Base-by-base conservation (phyloP, 176 grass and related monocot genomes). In the Musa beccarii region DNA sequence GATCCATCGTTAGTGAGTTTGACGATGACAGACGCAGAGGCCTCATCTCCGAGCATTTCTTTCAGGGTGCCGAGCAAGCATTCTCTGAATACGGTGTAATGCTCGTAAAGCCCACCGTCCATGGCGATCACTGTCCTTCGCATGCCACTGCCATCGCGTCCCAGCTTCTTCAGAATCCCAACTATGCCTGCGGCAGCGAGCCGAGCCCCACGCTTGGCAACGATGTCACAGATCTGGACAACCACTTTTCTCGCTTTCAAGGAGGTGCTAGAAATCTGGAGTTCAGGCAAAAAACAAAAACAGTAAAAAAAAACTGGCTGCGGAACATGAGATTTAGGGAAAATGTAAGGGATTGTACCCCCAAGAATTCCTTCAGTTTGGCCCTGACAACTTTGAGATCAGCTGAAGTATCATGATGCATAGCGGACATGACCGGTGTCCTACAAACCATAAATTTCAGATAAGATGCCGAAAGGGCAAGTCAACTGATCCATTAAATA, bases 341-440 rank as follows among this genome's bases (percentile, higher is more conserved):
- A 69, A 69, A 69, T 17, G 26, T n/a, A 43, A 43, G 14, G 54
- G 24, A 54, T 17, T 16, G 25, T 65, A 77, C 75, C 75, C 61
- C 59, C 49, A 77, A 26, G 49, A 66, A 51, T 6, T 77, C 75
- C 20, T 53, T 64, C 59, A 77, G 49, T 26, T 77, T 77, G 12
- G 49, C 59, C 12, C 75, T 43, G 52, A 77, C 75, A 25, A 65
- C 59, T 64, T 64, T 66, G n/a, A 77, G 75, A 77, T 77, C 59
- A 10, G 75, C 43, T 49, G 75, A 77, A 2, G 49, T 77, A 52
- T 77, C 75, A 15, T 77, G 75, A 66, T 77, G 75, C 75, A 77
- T 77, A 7, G 59, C 75, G 10, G 75, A 77, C 75, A 77, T 77
- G 19, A 51, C 19, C 2, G 75, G 75, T 13, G 57, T 77, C 75